Evolutionary conservation across 768 basidiomycete genomes (phyloP).

Genomic region (Cantharellus anzutake): DNA sequence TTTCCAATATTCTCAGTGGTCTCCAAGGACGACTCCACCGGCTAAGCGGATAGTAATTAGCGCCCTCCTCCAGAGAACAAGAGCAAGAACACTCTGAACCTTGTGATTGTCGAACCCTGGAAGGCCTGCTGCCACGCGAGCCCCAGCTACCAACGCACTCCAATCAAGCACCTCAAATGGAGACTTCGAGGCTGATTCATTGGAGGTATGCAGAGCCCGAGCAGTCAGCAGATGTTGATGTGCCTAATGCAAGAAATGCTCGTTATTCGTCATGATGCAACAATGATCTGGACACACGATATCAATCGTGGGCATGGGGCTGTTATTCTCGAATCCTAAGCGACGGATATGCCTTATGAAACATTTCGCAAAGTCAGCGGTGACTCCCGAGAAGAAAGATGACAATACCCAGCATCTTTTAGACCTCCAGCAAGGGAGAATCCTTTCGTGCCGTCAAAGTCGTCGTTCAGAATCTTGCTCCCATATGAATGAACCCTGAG

Average conservation of each 20-base stretch:
- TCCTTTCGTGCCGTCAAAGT: constrained; percentile 54
- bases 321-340: constrained; percentile 42
- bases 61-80: no score
- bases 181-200: constrained; percentile 26
- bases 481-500: constrained; percentile 29
- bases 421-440: constrained; percentile 77
- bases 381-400: background rate
- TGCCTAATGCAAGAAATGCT: constrained; percentile 18
- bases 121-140: constrained; percentile 51
- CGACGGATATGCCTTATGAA: constrained; percentile 41
- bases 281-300: constrained; percentile 11
- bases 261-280: background rate
- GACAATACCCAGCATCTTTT: constrained; percentile 47
- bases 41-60: no score
- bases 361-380: background rate
- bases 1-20: no score
- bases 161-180: constrained; percentile 51
- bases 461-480: constrained; percentile 49
- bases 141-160: constrained; percentile 63
- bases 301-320: constrained; percentile 55
- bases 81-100: background rate
- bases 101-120: background rate
- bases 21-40: no score
- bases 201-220: constrained; percentile 41
- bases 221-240: constrained; percentile 66